These are phyloP conservation scores for Wickerhamomyces strasburgensis DNA, from an alignment of 805 yeast genomes.

Conservation along the genomic window DNA sequence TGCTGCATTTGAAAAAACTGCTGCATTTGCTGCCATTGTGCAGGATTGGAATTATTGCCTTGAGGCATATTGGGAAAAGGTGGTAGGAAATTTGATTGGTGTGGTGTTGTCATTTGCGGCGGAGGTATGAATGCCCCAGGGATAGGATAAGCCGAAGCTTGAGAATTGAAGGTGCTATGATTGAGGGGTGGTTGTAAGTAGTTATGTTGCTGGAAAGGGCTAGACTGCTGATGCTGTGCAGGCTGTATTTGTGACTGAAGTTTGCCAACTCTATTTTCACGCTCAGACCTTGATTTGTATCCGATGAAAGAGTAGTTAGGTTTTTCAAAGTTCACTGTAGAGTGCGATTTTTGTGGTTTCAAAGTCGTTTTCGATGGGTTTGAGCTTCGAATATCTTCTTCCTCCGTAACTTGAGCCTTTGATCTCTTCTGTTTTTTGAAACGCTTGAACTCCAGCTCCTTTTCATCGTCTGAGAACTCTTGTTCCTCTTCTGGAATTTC, in stretches of 20 bases:
- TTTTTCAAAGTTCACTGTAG: no score
- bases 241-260: no score
- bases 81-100: background rate
- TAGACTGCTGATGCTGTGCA: no score
- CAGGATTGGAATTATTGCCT: slow-evolving; percentile 14
- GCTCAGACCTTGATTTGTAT: slow-evolving; percentile 24
- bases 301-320: slow-evolving; percentile 4
- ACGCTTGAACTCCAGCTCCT: slow-evolving; percentile 67
- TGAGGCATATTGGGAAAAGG: slow-evolving; percentile 9
- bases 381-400: background rate
- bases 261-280: slow-evolving; percentile 21
- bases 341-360: no score
- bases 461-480: slow-evolving; percentile 93
- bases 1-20: slow-evolving; percentile 27
- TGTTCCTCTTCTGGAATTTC: slow-evolving; percentile 91
- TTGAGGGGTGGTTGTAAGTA: slow-evolving; percentile 7
- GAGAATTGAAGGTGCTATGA: no score
- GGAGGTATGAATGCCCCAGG: slow-evolving; percentile 19
- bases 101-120: slow-evolving; percentile 11
- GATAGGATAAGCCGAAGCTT: slow-evolving; percentile 4
- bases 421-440: slow-evolving; percentile 53
- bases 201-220: no score
- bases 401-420: background rate
- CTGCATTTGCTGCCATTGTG: slow-evolving; percentile 25
- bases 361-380: no score